Conservation (phyloP, 495 filamentous ascomycete species). For the Haplographium delicatum region DNA sequence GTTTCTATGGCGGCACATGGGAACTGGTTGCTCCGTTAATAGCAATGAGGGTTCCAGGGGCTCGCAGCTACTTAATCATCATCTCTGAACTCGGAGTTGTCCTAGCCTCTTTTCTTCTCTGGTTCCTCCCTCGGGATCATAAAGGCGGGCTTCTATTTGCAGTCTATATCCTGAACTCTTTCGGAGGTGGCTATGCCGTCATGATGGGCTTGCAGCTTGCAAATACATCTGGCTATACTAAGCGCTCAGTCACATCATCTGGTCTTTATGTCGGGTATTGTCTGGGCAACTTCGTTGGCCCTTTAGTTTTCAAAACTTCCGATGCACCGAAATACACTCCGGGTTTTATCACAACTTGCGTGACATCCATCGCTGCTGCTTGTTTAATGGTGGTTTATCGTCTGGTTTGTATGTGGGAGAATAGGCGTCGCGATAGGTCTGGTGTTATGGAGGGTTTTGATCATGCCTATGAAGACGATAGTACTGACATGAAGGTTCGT, state of each 20-base stretch:
- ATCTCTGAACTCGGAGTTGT: slow-evolving; percentile 54
- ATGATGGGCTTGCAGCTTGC: background rate
- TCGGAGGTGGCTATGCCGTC: slow-evolving; percentile 29
- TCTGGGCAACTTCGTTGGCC: slow-evolving; percentile 14
- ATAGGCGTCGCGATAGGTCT: no score
- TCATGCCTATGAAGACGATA: no score
- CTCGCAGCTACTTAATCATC: slow-evolving; percentile 5
- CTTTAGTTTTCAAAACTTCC: slow-evolving; percentile 6
- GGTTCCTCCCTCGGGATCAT: slow-evolving; percentile 36
- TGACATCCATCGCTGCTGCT: no score
- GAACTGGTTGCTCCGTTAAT: background rate
- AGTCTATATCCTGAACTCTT: slow-evolving; percentile 44
- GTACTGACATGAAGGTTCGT: no score
- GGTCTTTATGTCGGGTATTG: slow-evolving; percentile 1
- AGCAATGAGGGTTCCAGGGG: background rate
- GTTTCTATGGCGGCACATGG: background rate
- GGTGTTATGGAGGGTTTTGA: no score
- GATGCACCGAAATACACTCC: slow-evolving; percentile 46
- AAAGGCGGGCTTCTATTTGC: slow-evolving; percentile 59
- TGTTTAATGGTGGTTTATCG: no score
- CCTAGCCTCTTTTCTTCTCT: slow-evolving; percentile 56
- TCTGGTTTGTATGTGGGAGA: no score
- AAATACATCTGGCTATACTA: slow-evolving; percentile 16
- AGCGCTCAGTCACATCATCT: slow-evolving; percentile 2
- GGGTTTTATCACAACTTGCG: slow-evolving; percentile 58